Evolutionary conservation across 2,329 filamentous ascomycete species (phyloP), one percentile per base, ranked within the genome.

Genomic region (Claviceps digitariae): DNA sequence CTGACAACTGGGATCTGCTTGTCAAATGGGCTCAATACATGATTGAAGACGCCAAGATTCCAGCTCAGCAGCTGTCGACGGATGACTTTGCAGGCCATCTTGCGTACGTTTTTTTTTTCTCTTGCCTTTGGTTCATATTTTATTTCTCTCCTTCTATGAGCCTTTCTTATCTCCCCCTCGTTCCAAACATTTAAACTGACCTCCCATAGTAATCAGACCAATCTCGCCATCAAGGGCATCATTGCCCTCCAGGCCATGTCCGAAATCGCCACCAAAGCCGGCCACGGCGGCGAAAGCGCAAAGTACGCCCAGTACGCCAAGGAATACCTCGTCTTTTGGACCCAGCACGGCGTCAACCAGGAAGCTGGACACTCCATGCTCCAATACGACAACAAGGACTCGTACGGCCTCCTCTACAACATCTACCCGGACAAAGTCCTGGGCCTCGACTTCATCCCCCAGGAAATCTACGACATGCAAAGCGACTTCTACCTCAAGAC

Each of bases 191-290:
- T 3, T 3, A 7, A 34, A 34, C 31, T 34, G 12, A 34, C 31
- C 31, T 9, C 15, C 8, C 34, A 25, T 31, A 66, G 64, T 4
- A 82, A 90, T 57, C 87, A 91, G 66, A 90, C 86, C 2, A 90
- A 93, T 62, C 73, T 93, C 23, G 87, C 87, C 0, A 74, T 93
- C 56, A 93, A 93, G 68, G 87, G 87, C 45, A 90, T 91, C 59
- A 81, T 93, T 53, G 87, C 84, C 9, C 85, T 93, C 65, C 82
- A 85, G 62, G 87, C 87, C 52, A 90, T 93, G 83, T 80, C 82
- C 54, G 76, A 84, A 58, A 76, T 93, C 25, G 78, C 87, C 1
- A 72, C 76, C 25, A 66, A 84, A 3, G 77, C 82, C 12, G 81
- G 79, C 43, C 74, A 84, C 48, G 62, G 70, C 0, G 71, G 70